Conservation (phyloP, 495 filamentous ascomycete species). For the Hypoxylon subgilvum region DNA sequence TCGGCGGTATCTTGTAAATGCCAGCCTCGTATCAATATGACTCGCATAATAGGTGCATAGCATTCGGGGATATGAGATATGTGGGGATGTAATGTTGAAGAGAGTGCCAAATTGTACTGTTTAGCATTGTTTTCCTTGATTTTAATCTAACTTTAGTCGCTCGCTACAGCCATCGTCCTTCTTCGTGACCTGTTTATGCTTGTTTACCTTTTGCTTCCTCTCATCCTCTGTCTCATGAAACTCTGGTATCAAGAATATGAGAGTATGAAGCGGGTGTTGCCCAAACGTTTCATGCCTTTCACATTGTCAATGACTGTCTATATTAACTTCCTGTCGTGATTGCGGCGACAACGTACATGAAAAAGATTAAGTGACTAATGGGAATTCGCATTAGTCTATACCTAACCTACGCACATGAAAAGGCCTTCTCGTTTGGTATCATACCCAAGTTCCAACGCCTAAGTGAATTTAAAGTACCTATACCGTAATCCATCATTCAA, state of each 20-base stretch:
- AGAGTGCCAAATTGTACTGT: conserved; percentile 36
- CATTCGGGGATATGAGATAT: conserved; percentile 38
- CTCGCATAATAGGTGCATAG: conserved; percentile 33
- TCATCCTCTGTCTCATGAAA: not conserved
- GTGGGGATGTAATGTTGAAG: conserved; percentile 40
- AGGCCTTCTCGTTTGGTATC: conserved; percentile 32
- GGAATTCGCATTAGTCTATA: too few relatives aligned
- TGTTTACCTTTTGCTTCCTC: not conserved
- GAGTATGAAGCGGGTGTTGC: too few relatives aligned
- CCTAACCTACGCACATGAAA: too few relatives aligned
- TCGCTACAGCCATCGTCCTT: conserved; percentile 23
- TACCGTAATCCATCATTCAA: conserved; percentile 19
- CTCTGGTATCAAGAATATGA: too few relatives aligned
- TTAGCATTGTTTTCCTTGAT: conserved; percentile 36
- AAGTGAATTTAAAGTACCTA: not conserved
- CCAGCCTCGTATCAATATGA: conserved; percentile 17
- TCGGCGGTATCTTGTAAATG: conserved; percentile 58
- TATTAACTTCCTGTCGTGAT: too few relatives aligned
- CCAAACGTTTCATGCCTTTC: too few relatives aligned
- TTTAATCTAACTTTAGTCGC: conserved; percentile 43
- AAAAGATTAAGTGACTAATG: too few relatives aligned
- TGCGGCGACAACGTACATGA: too few relatives aligned
- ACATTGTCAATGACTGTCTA: too few relatives aligned
- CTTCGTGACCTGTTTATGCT: not conserved
- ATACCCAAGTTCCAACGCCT: conserved; percentile 28